These are phyloP conservation scores for Erodium texanum DNA, from an alignment of 441 rosid species.

Conservation along the genomic window DNA sequence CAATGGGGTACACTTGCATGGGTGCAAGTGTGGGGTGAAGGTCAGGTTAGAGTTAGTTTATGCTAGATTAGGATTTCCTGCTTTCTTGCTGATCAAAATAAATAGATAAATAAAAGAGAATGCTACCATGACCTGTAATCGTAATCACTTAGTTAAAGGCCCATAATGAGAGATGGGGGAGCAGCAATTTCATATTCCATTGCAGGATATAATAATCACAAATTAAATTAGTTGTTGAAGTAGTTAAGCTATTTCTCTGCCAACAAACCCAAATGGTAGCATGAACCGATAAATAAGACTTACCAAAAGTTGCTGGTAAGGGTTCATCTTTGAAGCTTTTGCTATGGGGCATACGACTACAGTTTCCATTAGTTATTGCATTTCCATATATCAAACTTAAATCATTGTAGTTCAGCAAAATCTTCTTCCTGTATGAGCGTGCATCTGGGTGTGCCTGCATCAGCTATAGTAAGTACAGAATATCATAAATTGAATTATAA, in stretches of 20 bases:
- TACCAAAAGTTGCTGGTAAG: slow-evolving; percentile 21
- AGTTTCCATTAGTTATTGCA: slow-evolving; percentile 22
- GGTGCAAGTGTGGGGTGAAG: too few relatives aligned
- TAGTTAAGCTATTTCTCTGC: background rate
- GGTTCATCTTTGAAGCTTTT: slow-evolving; percentile 20
- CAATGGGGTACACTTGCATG: too few relatives aligned
- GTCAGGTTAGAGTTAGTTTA: too few relatives aligned
- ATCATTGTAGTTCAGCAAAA: slow-evolving; percentile 33
- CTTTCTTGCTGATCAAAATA: too few relatives aligned
- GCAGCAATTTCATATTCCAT: too few relatives aligned
- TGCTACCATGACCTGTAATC: too few relatives aligned
- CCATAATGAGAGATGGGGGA: too few relatives aligned
- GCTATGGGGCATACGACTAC: slow-evolving; percentile 16
- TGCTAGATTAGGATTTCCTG: too few relatives aligned
- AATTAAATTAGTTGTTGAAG: too few relatives aligned
- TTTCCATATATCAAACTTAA: slow-evolving; percentile 33
- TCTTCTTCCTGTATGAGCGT: slow-evolving; percentile 27
- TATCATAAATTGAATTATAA: slow-evolving; percentile 11
- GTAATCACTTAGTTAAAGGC: too few relatives aligned
- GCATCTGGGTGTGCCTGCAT: slow-evolving; percentile 38
- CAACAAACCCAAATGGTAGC: background rate
- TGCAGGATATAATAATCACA: too few relatives aligned
- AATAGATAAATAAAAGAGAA: too few relatives aligned
- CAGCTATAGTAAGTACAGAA: slow-evolving; percentile 11
- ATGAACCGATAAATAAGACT: slow-evolving; percentile 12